Conservation (phyloP, 257 asterid genomes). For the Capsicum rhomboideum region DNA sequence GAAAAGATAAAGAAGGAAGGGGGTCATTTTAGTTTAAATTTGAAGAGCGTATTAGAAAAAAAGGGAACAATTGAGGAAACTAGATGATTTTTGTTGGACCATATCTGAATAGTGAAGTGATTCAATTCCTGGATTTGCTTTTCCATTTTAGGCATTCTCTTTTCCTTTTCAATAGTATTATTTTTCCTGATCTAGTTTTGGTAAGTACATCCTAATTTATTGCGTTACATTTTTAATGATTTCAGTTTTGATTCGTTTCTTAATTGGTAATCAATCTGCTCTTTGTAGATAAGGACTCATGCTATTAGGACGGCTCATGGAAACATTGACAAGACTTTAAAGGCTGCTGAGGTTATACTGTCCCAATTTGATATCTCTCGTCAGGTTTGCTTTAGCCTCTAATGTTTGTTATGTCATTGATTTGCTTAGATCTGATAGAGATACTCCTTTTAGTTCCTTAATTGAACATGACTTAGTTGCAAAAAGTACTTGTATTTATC, state of each 20-base stretch:
- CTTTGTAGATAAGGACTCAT: conserved; percentile 78
- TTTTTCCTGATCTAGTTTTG: neutral
- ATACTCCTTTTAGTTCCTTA: neutral
- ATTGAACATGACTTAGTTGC: neutral
- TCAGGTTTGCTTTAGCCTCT: conserved; percentile 46
- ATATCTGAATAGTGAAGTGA: neutral
- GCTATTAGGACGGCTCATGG: conserved; percentile 93
- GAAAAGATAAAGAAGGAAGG: neutral
- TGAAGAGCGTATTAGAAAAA: neutral
- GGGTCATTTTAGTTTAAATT: neutral
- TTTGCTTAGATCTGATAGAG: neutral
- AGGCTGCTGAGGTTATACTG: conserved; percentile 92
- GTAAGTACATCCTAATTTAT: neutral
- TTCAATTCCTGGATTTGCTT: neutral
- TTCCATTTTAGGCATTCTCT: neutral
- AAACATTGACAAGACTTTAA: conserved; percentile 89
- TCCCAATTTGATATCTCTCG: conserved; percentile 86
- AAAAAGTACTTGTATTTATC: neutral
- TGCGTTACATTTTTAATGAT: neutral
- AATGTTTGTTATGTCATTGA: neutral
- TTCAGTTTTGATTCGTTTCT: neutral
- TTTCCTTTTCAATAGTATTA: neutral
- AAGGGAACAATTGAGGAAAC: neutral
- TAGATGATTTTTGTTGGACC: neutral
- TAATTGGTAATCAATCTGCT: neutral